phyloP scores from a whole-genome alignment of 2,329 filamentous ascomycete genomes.

The Hypomyces perniciosus region DNA sequence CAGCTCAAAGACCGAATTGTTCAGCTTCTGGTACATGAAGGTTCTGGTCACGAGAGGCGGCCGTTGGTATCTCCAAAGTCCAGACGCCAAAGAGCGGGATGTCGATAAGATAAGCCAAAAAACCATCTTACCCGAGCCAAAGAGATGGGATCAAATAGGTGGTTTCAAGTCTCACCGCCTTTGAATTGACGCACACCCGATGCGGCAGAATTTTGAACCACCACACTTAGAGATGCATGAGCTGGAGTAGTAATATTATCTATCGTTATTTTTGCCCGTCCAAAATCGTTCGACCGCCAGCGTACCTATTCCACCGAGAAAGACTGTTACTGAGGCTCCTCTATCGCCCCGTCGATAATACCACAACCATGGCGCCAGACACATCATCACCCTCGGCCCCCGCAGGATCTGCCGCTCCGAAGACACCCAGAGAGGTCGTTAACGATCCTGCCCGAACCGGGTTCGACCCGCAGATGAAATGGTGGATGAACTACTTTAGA shows the following conservation, averaged over 20 bases:
- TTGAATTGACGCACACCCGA: not conserved
- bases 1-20: too few species aligned
- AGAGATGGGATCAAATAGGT: too few species aligned
- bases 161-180: conserved; percentile 4
- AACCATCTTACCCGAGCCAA: not conserved
- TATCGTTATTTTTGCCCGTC: too few species aligned
- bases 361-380: conserved; percentile 11
- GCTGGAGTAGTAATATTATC: not conserved
- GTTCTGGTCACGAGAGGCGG: too few species aligned
- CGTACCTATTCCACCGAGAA: too few species aligned
- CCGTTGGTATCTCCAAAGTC: too few species aligned
- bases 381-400: conserved; percentile 16
- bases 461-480: conserved; percentile 54
- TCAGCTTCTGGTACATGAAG: too few species aligned
- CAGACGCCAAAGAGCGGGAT: not conserved
- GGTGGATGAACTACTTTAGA: conserved; percentile 82
- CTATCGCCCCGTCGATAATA: not conserved
- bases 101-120: conserved; percentile 9
- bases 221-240: not conserved
- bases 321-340: too few species aligned
- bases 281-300: too few species aligned
- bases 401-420: conserved; percentile 9
- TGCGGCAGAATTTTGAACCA: conserved; percentile 14
- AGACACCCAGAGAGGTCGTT: conserved; percentile 31
- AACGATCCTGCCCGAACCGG: conserved; percentile 58